phyloP scores from a whole-genome alignment of 305 asterid genomes.

The Fraxinus baroniana region DNA sequence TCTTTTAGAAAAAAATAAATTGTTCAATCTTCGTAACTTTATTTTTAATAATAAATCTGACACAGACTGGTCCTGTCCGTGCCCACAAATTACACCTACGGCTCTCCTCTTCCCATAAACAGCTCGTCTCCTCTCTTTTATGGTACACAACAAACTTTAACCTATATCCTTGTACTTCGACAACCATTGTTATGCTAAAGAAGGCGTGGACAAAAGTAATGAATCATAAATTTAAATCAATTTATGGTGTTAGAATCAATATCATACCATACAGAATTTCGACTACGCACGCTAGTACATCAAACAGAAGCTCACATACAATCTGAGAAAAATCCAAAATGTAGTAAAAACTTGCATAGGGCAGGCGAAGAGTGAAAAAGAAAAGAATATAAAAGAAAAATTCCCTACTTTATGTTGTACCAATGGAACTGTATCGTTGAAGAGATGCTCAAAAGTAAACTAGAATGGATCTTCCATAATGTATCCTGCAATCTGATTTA shows the following conservation, averaged over 20 bases:
- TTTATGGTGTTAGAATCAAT: background rate
- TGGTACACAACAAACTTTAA: background rate
- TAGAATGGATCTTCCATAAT: slow-evolving; percentile 28
- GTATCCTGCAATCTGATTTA: slow-evolving; percentile 38
- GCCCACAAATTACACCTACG: slow-evolving; percentile 1
- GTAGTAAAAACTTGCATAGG: slow-evolving; percentile 27
- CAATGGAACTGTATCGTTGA: slow-evolving; percentile 27
- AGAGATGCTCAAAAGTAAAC: slow-evolving; percentile 31
- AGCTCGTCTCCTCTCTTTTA: background rate
- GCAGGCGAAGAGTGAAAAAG: slow-evolving; percentile 7
- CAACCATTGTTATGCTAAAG: background rate
- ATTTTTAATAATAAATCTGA: background rate
- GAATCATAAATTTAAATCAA: background rate
- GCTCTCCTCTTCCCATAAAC: background rate
- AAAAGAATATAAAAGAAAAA: slow-evolving; percentile 23
- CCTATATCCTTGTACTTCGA: background rate
- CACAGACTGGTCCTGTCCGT: background rate
- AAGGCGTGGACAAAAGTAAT: background rate
- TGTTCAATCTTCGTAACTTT: background rate
- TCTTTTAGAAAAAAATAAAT: background rate
- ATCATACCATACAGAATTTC: background rate
- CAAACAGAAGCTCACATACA: slow-evolving; percentile 38
- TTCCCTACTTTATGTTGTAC: slow-evolving; percentile 31
- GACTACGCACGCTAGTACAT: slow-evolving; percentile 29
- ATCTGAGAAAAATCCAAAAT: slow-evolving; percentile 24